These are phyloP conservation scores for Scorias spongiosa DNA, from an alignment of 2,329 filamentous ascomycete genomes.

Conservation along the genomic window DNA sequence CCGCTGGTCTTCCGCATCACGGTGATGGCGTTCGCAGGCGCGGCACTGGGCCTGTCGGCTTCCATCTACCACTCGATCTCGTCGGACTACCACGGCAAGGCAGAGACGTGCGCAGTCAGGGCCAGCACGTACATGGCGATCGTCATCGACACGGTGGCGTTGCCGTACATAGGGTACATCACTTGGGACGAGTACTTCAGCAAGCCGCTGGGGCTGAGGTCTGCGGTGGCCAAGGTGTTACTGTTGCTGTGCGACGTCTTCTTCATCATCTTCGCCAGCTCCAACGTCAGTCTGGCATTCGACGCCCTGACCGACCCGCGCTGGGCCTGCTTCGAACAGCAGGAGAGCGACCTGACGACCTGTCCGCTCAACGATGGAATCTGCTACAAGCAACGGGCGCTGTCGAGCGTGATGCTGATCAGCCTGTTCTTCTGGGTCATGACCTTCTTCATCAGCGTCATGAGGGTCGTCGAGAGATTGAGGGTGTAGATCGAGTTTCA, in stretches of 20 bases:
- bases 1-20: conserved; percentile 70
- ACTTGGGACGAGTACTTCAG: conserved; percentile 94
- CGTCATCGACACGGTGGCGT: conserved; percentile 71
- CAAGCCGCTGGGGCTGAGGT: conserved; percentile 77
- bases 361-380: conserved; percentile 29
- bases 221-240: conserved; percentile 69
- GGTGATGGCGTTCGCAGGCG: conserved; percentile 67
- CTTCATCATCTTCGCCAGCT: conserved; percentile 95
- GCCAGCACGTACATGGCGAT: conserved; percentile 75
- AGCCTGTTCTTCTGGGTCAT: conserved; percentile 78
- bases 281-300: conserved; percentile 81
- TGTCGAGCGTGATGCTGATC: conserved; percentile 66
- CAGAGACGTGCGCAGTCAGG: conserved; percentile 24
- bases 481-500: conserved; percentile 1
- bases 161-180: conserved; percentile 85
- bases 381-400: conserved; percentile 49
- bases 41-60: conserved; percentile 64
- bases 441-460: conserved; percentile 66
- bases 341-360: conserved; percentile 6
- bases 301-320: conserved; percentile 55
- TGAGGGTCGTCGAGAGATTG: conserved; percentile 24
- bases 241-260: conserved; percentile 84
- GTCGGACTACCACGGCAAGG: conserved; percentile 8
- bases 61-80: conserved; percentile 46
- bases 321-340: conserved; percentile 31